A percentile compares a stretch with the other conserved stretches of the same genome.
Conservation (phyloP, 2,329 filamentous ascomycete species). For the Colletotrichum navitas region DNA sequence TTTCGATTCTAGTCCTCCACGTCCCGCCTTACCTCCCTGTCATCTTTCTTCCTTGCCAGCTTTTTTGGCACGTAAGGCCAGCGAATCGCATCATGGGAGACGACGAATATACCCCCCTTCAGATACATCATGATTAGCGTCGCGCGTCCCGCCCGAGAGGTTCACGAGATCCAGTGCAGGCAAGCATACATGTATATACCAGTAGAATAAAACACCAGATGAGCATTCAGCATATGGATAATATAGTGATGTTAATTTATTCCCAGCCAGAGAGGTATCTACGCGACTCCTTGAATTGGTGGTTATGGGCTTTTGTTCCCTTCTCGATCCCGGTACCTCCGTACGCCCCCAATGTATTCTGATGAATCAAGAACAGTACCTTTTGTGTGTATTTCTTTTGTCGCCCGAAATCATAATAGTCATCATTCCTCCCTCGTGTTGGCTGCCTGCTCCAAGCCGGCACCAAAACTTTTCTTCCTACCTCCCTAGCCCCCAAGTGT, state of each 20-base stretch:
- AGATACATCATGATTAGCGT: conserved; percentile 38
- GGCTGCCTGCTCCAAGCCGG: not conserved
- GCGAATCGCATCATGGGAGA: conserved; percentile 30
- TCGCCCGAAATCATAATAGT: conserved; percentile 26
- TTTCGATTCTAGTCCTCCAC: not conserved
- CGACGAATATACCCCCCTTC: conserved; percentile 38
- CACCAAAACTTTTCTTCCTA: not conserved
- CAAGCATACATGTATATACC: conserved; percentile 1
- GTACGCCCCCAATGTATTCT: conserved; percentile 31
- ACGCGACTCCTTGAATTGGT: conserved; percentile 16
- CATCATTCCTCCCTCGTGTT: conserved; percentile 8
- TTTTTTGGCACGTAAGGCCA: conserved; percentile 7
- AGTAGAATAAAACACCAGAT: conserved; percentile 6
- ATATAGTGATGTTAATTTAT: conserved; percentile 28
- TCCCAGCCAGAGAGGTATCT: conserved; percentile 30
- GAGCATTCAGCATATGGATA: conserved; percentile 1
- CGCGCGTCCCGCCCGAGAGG: conserved; percentile 1
- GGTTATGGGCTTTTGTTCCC: not conserved
- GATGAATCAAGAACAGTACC: conserved; percentile 9
- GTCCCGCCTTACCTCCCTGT: not conserved
- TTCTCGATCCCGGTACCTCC: conserved; percentile 15
- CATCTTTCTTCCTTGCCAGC: conserved; percentile 4
- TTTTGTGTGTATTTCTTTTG: conserved; percentile 12
- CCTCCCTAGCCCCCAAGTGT: not conserved
- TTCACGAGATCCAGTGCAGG: not conserved